Conservation (phyloP, 2,329 filamentous ascomycete species). For the Ambrosiella cleistominuta region DNA sequence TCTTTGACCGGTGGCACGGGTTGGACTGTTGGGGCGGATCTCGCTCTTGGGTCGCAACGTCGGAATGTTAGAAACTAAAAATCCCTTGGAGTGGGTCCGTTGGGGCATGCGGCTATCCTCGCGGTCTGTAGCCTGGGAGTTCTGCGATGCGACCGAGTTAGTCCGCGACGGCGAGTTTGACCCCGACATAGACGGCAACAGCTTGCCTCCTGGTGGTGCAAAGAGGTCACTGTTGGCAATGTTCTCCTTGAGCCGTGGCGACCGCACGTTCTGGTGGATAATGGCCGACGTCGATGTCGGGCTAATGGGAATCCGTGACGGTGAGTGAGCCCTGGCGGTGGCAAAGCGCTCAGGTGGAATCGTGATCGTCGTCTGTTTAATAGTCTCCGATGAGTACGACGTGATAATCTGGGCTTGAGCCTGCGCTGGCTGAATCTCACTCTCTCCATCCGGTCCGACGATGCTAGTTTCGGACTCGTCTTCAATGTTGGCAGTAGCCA, state of each 20-base stretch:
- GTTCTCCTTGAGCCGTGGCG: slow-evolving; percentile 34
- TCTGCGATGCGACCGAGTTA: slow-evolving; percentile 12
- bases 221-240: slow-evolving; percentile 17
- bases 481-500: slow-evolving; percentile 39
- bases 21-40: slow-evolving; percentile 16
- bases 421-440: slow-evolving; percentile 1
- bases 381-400: slow-evolving; percentile 9
- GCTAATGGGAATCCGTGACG: slow-evolving; percentile 36
- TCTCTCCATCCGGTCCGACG: slow-evolving; percentile 2
- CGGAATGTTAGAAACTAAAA: slow-evolving; percentile 38
- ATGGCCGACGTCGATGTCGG: slow-evolving; percentile 21
- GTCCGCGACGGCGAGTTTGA: slow-evolving; percentile 14
- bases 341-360: slow-evolving; percentile 12
- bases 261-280: slow-evolving; percentile 16
- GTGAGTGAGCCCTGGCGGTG: slow-evolving; percentile 20
- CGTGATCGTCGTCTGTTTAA: slow-evolving; percentile 12
- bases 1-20: slow-evolving; percentile 31
- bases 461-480: slow-evolving; percentile 17
- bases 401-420: slow-evolving; percentile 8
- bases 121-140: neutral
- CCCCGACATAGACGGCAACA: neutral
- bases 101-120: slow-evolving; percentile 7
- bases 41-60: slow-evolving; percentile 26
- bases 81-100: slow-evolving; percentile 27
- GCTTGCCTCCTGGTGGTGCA: slow-evolving; percentile 10